Evolutionary conservation across 2,329 filamentous ascomycete species (phyloP).

Genomic region (Tolypocladium sp.): DNA sequence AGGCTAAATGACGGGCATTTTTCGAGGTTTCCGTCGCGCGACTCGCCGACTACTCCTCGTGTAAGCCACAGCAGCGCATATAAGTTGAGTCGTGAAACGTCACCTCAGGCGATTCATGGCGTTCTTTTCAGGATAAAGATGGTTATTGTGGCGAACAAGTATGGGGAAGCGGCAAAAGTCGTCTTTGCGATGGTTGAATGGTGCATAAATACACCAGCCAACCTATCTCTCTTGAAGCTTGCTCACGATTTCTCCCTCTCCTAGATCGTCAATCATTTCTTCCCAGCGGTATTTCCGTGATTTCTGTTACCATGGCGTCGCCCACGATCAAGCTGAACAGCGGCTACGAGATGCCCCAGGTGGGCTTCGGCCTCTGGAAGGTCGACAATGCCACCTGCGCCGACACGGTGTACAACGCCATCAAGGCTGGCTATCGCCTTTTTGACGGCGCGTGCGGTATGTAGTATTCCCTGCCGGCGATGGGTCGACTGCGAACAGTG

Average conservation of each 20-base stretch:
- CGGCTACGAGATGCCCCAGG: conserved; percentile 63
- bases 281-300: neutral
- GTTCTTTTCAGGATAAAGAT: neutral
- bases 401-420: conserved; percentile 69
- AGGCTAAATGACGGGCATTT: neutral
- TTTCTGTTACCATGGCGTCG: conserved; percentile 19
- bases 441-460: conserved; percentile 43
- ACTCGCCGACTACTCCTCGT: neutral
- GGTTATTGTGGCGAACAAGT: neutral
- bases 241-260: too few species aligned
- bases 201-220: neutral
- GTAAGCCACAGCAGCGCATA: neutral
- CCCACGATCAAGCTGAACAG: conserved; percentile 53
- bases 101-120: neutral
- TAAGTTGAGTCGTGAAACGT: neutral
- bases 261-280: neutral
- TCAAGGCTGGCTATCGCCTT: conserved; percentile 53
- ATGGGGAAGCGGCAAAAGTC: neutral
- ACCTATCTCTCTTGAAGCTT: neutral
- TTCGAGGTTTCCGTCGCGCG: neutral
- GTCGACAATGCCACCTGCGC: conserved; percentile 64
- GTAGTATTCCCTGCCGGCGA: neutral
- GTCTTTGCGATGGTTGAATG: neutral
- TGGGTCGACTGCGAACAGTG: neutral
- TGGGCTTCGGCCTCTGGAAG: conserved; percentile 78